Percentiles rank a stretch among this genome's conserved stretches.
Conservation (phyloP, 805 yeast genomes). For the Candida mattraensis region DNA sequence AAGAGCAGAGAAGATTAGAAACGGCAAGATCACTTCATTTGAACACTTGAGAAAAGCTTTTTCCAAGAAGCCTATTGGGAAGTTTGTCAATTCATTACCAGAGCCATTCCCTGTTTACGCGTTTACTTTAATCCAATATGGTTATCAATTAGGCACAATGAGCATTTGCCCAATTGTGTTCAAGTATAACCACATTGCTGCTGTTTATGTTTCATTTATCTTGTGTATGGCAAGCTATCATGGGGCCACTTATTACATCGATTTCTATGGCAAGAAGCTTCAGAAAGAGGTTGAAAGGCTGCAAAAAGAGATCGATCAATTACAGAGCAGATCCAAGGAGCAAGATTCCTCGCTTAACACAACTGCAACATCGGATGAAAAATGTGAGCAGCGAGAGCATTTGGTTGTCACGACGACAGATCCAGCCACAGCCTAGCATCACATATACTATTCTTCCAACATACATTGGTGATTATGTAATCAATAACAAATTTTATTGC, state of each 20-base stretch:
- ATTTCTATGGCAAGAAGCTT: conserved; percentile 84
- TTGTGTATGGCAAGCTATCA: conserved; percentile 81
- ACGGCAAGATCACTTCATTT: conserved; percentile 86
- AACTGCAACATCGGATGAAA: conserved; percentile 5
- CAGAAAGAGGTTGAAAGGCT: conserved; percentile 80
- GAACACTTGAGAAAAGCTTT: conserved; percentile 77
- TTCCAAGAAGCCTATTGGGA: conserved; percentile 63
- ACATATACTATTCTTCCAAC: neutral
- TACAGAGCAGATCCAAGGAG: conserved; percentile 41
- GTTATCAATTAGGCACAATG: conserved; percentile 87
- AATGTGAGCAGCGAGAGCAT: neutral
- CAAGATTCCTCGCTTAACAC: conserved; percentile 1
- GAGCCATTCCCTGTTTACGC: conserved; percentile 85
- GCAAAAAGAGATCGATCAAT: conserved; percentile 65
- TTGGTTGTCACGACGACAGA: neutral
- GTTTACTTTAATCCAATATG: conserved; percentile 82
- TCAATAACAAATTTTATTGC: no score
- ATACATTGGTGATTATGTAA: no score
- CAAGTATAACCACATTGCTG: conserved; percentile 63
- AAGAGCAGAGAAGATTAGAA: conserved; percentile 74
- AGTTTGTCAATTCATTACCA: conserved; percentile 77
- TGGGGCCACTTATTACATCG: conserved; percentile 94
- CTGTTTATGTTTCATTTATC: conserved; percentile 66
- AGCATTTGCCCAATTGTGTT: conserved; percentile 88
- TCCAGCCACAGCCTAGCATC: neutral